phyloP scores from a whole-genome alignment of 768 basidiomycete species.

The Auricularia auricula-judae region DNA sequence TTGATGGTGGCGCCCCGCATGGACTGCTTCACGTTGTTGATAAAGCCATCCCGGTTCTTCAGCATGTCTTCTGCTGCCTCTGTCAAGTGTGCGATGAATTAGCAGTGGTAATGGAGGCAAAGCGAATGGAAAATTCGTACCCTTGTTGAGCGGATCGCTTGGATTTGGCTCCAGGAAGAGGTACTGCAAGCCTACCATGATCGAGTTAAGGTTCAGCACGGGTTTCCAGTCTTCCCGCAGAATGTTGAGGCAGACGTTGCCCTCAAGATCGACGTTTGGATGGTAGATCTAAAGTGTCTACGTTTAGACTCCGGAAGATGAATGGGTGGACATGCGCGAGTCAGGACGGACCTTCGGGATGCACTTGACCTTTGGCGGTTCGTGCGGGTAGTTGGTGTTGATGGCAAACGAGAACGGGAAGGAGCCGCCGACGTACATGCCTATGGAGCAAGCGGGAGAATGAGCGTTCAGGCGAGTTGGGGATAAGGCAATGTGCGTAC shows the following conservation, averaged over 20 bases:
- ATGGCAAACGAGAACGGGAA: conserved; percentile 93
- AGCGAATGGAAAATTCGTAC: conserved; percentile 32
- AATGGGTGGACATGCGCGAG: conserved; percentile 3
- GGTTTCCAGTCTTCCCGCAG: conserved; percentile 99
- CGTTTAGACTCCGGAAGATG: neutral
- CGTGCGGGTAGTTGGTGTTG: conserved; percentile 97
- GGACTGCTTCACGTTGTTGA: conserved; percentile 73
- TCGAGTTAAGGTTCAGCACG: conserved; percentile 91
- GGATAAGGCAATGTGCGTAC: conserved; percentile 27
- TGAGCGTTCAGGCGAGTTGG: neutral
- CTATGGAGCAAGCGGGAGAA: conserved; percentile 26
- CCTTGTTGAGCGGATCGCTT: conserved; percentile 97
- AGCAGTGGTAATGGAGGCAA: conserved; percentile 4
- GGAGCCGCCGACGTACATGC: conserved; percentile 95
- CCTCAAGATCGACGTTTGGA: conserved; percentile 95
- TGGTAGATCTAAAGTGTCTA: conserved; percentile 77
- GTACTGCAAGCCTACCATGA: conserved; percentile 98
- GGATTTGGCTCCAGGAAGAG: conserved; percentile 98
- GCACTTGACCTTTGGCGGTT: conserved; percentile 98
- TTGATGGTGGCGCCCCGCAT: conserved; percentile 77
- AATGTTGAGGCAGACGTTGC: conserved; percentile 97
- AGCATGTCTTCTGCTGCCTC: conserved; percentile 94
- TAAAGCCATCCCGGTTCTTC: conserved; percentile 75
- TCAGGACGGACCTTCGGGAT: conserved; percentile 62
- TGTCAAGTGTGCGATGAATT: conserved; percentile 24